Evolutionary conservation across 2,329 filamentous ascomycete genomes (phyloP), one percentile per base, ranked within the genome.

Genomic region (Ophiostoma pallidulum): DNA sequence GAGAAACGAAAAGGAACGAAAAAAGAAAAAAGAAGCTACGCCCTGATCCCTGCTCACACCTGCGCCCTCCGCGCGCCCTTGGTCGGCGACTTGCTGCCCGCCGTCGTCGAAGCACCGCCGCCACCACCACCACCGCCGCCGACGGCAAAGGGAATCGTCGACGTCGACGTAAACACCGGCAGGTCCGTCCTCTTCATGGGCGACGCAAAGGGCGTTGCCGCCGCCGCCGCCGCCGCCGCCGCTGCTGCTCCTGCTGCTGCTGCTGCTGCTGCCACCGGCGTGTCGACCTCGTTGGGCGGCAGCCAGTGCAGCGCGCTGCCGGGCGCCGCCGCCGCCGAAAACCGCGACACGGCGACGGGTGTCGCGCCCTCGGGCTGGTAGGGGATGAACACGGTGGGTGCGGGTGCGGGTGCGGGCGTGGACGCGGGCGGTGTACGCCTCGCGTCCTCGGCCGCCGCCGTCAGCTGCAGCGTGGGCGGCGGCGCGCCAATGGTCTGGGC

Each of bases 301-400:
- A 77, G 62, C 74, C 74, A 78, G 45, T 67, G 68, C 45, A 77
- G 60, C 4, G n/a, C n/a, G n/a, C n/a, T n/a, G n/a, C n/a, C n/a
- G n/a, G n/a, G n/a, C n/a, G n/a, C n/a, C n/a, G 66, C 60, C 51
- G 35, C n/a, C 9, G 35, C 36, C 2, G 41, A 8, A 8, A 32
- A 18, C 16, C 20, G 8, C 14, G 32, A 16, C 14, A 18, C 9
- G 4, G 41, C 19, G 24, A 10, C 24, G 7, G 31, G 10, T 7
- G 42, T 26, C 20, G 73, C 70, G 0, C 75, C 76, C n/a, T 75
- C 69, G 0, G 76, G 74, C 50, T 78, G 72, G 52, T 78, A 78
- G 0, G 67, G 67, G 20, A 79, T 64, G 51, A 79, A 79, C 19
- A 72, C 56, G 43, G 73, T 68, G 1, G 59, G 51, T 7, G 57